Evolutionary conservation across 805 yeast genomes (phyloP).

Genomic region (Spathaspora sp.): DNA sequence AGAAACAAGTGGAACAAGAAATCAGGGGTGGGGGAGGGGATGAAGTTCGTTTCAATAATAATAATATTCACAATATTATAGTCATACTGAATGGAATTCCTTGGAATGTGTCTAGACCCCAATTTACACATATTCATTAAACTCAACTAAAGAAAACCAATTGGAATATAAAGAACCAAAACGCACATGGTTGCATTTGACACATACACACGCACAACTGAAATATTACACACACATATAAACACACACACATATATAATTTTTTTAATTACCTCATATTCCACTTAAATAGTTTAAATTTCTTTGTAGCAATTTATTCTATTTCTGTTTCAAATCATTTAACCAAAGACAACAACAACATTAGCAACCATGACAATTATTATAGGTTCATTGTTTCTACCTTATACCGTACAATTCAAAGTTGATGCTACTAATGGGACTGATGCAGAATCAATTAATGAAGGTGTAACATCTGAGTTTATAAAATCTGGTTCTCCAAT

Average conservation of each 20-base stretch:
- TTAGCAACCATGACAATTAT: conserved; percentile 56
- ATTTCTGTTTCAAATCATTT: neutral
- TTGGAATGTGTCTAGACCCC: neutral
- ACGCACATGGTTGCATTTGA: neutral
- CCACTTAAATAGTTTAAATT: neutral
- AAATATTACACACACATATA: neutral
- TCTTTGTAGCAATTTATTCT: neutral
- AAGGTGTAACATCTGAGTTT: neutral
- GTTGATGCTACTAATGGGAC: conserved; percentile 22
- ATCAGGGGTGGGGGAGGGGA: neutral
- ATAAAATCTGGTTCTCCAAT: neutral
- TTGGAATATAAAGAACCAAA: neutral
- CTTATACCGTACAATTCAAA: conserved; percentile 71
- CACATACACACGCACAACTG: neutral
- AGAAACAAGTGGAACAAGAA: neutral
- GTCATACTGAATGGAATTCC: no score
- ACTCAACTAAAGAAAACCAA: neutral
- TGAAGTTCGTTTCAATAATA: neutral
- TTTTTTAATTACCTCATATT: neutral
- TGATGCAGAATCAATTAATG: conserved; percentile 4
- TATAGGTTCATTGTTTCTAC: conserved; percentile 71
- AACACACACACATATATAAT: neutral
- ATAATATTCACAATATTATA: neutral
- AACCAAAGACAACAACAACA: neutral
- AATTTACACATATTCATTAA: no score